These are phyloP conservation scores for Geranium brycei DNA, from an alignment of 345 rosid genomes.

Conservation along the genomic window DNA sequence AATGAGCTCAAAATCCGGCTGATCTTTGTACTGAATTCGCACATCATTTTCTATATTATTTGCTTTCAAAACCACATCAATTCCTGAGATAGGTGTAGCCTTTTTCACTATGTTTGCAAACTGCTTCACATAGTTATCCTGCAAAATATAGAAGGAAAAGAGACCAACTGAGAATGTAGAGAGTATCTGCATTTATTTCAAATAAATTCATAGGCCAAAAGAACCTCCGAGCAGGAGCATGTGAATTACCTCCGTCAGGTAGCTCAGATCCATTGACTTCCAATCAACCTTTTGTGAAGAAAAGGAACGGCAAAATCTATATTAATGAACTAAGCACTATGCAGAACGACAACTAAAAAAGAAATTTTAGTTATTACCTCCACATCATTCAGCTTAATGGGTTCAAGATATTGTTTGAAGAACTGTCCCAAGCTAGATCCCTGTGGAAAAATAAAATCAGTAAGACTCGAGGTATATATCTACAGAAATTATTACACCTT, in stretches of 20 bases:
- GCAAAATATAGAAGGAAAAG: conserved; percentile 9
- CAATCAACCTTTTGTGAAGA: conserved; percentile 58
- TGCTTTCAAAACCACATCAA: conserved; percentile 56
- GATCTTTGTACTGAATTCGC: conserved; percentile 56
- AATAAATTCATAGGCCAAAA: not conserved
- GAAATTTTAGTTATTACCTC: conserved; percentile 29
- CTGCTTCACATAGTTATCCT: conserved; percentile 58
- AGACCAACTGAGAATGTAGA: conserved; percentile 2
- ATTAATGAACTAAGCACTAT: conserved; percentile 8
- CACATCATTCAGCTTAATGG: conserved; percentile 84
- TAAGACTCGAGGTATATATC: not conserved
- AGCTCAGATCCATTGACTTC: conserved; percentile 78
- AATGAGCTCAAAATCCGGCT: conserved; percentile 58
- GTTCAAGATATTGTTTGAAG: conserved; percentile 71
- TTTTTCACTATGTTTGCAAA: conserved; percentile 53
- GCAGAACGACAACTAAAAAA: not conserved
- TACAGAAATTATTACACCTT: not conserved
- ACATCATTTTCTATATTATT: conserved; percentile 55
- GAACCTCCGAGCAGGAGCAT: not conserved
- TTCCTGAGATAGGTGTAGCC: conserved; percentile 56
- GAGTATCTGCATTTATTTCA: not conserved
- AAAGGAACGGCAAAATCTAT: conserved; percentile 10
- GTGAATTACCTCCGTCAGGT: conserved; percentile 61
- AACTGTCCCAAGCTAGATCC: conserved; percentile 97
- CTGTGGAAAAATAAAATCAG: conserved; percentile 23